Conservation (phyloP, 805 yeast species). For the Torulaspora indica region DNA sequence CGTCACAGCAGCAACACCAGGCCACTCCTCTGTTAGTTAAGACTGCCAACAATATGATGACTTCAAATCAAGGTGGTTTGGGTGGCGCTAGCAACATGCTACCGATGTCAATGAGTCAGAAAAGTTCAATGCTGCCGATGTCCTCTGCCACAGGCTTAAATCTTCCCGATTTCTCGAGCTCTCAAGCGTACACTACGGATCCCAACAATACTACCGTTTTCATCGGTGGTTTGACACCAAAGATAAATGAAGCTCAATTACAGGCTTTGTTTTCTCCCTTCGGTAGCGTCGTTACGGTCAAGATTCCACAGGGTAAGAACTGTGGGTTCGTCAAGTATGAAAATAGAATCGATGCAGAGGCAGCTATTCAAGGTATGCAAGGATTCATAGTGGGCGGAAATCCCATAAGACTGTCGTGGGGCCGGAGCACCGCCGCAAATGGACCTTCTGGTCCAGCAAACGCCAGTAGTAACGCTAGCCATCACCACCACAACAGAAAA, state of each 20-base stretch:
- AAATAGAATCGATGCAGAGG: conserved; percentile 68
- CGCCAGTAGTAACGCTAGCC: not conserved
- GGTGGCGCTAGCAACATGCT: conserved; percentile 8
- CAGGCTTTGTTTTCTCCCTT: conserved; percentile 63
- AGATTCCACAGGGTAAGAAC: conserved; percentile 73
- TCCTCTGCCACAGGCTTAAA: conserved; percentile 5
- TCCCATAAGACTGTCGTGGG: conserved; percentile 73
- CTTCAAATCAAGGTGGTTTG: conserved; percentile 5
- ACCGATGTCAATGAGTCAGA: conserved; percentile 13
- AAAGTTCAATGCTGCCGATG: conserved; percentile 8
- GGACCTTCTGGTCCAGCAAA: conserved; percentile 1
- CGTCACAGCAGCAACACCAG: conserved; percentile 3
- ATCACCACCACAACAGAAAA: not conserved
- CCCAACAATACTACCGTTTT: conserved; percentile 62
- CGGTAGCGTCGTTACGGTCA: conserved; percentile 65
- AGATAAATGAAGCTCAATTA: conserved; percentile 55
- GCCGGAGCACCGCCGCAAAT: conserved; percentile 38
- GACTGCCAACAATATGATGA: conserved; percentile 13
- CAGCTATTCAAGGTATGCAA: conserved; percentile 72
- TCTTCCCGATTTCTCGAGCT: conserved; percentile 11
- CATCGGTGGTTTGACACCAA: conserved; percentile 68
- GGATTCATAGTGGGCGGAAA: conserved; percentile 74
- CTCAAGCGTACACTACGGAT: conserved; percentile 46
- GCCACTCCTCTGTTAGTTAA: conserved; percentile 15
- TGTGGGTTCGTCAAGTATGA: conserved; percentile 73